Evolutionary conservation across 164 flowering plant genomes (phyloP), one percentile per base, ranked within the genome.

Genomic region (Liriodendron chinense): DNA sequence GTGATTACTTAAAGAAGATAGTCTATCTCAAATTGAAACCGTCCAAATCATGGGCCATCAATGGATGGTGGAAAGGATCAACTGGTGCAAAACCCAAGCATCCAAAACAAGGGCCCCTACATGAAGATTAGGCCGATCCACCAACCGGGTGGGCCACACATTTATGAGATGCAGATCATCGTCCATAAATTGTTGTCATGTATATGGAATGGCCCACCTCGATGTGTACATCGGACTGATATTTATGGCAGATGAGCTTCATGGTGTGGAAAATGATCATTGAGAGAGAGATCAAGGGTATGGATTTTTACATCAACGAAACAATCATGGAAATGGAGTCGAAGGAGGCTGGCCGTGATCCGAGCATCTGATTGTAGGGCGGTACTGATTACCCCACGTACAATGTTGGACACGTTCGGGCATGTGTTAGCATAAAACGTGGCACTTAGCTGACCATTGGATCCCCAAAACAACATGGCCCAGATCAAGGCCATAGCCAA

Each of bases 311-410:
- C 93, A 75, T 90, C 71, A 47, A 89, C 94, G 78, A 86, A 91
- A 78, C 95, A 92, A 71, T 89, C 94, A 53, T 89, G 97, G 73
- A 89, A 92, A 76, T 89, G 91, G 62, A 88, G 89, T 9, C 90
- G 83, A 69, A 84, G 70, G 65, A 91, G 85, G 75, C 84, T 87
- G 3, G 95, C 92, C 0, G 78, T 84, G 23, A 86, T 84, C 1
- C 92, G 65, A 1, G 80, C 63, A 74, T 89, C 92, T 0, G 78
- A 71, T 24, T 61, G 77, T 8, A 76, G 59, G 70, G 88, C 87
- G n/a, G 82, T 78, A 18, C 70, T 66, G 4, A 91, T 21, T 1
- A 84, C 81, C 0, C 59, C 70, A 1, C 78, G 72, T 0, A 88
- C 87, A 28, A 86, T 80, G 80, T 26, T 71, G 0, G 87, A 77